These are phyloP conservation scores for Castanospermum australe DNA, from an alignment of 306 rosid genomes.

Conservation along the genomic window DNA sequence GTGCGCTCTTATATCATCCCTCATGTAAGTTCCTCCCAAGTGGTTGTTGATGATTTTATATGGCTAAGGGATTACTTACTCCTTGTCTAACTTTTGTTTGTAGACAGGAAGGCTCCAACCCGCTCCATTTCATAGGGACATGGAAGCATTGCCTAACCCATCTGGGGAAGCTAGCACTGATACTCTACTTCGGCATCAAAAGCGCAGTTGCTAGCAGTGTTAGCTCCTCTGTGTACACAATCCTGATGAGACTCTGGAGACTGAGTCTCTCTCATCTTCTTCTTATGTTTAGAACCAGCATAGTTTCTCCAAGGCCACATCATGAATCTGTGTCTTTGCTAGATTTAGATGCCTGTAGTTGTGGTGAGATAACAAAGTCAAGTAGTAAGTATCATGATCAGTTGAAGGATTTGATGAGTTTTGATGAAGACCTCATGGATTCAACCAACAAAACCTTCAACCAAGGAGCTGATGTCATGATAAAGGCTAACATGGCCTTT, in stretches of 20 bases:
- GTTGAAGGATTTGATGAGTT: conserved; percentile 45
- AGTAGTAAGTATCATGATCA: conserved; percentile 56
- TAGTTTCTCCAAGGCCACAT: conserved; percentile 20
- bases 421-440: conserved; percentile 26
- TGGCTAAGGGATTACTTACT: conserved; percentile 11
- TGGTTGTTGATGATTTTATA: background rate
- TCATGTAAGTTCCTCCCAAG: conserved; percentile 45
- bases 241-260: conserved; percentile 39
- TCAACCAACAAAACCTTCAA: background rate
- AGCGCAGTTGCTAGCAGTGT: conserved; percentile 61
- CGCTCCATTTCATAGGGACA: conserved; percentile 38
- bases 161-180: conserved; percentile 59
- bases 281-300: conserved; percentile 35
- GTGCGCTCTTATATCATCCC: conserved; percentile 43
- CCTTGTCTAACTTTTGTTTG: conserved; percentile 35
- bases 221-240: background rate
- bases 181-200: conserved; percentile 60
- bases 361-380: conserved; percentile 40
- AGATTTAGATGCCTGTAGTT: conserved; percentile 45
- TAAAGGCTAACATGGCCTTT: conserved; percentile 39
- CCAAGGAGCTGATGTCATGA: conserved; percentile 29
- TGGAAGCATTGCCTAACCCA: conserved; percentile 75
- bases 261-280: conserved; percentile 42
- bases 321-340: conserved; percentile 52
- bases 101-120: conserved; percentile 62